Evolutionary conservation across 2,329 filamentous ascomycete species (phyloP), one percentile per base, ranked within the genome.

Genomic region (Diaporthe longicolla): DNA sequence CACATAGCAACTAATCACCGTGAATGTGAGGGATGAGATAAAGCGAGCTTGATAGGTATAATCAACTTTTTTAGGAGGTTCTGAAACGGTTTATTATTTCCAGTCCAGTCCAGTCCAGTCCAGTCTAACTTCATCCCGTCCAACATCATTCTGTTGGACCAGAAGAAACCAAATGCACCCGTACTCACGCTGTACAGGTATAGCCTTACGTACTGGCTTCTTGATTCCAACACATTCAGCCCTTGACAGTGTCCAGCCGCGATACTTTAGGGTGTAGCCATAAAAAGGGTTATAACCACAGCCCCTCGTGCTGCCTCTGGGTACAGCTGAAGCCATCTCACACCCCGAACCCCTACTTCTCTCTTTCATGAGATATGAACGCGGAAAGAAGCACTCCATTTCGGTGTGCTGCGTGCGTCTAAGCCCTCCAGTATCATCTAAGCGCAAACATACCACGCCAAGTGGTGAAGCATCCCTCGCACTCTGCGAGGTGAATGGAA

Each of bases 401-500:
- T 54, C 63, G 63, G 48, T 68, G 63, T 68, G 63, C 63, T 68
- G 63, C 63, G 63, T 29, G 48, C 63, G 63, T 54, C 63, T 68
- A 68, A 54, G 63, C 48, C 63, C 48, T 45, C 48, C 45, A 54
- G 29, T 68, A 48, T 21, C 32, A 40, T 68, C 63, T 68, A 68
- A 54, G 48, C 63, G 63, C 48, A 68, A 54, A 54, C n/a, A 54
- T 13, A 54, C 48, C 48, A 37, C 32, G 24, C 63, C 48, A 40
- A 54, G 61, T 35, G 48, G 32, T 54, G 63, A 52, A 68, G 21
- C 21, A 21, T 15, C 32, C 48, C 13, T 37, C 32, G 45, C 45
- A 35, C 48, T 54, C 26, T 35, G 40, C 26, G 13, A 19, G 5
- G 37, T 50, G 43, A 45, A 48, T 24, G 48, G 35, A 52, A 63